Evolutionary conservation across 2,329 filamentous ascomycete genomes (phyloP).

Genomic region (Cercospora brassicicola): DNA sequence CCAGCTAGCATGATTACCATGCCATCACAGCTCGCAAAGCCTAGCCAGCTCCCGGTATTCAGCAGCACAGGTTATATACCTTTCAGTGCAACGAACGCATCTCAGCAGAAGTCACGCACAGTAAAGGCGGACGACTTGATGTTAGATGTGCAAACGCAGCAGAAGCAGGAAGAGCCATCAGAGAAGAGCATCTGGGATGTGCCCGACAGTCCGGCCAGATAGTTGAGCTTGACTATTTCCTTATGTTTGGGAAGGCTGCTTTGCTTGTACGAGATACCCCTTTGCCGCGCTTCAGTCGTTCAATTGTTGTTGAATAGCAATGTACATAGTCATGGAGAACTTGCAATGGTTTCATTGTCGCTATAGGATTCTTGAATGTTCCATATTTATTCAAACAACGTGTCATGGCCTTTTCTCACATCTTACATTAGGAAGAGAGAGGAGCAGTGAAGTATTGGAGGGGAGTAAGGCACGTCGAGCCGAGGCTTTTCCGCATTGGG

Average conservation of each 20-base stretch:
- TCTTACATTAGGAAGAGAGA: background rate
- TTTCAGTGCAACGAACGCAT: conserved; percentile 28
- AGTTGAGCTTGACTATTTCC: background rate
- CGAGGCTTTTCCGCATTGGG: background rate
- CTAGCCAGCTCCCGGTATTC: conserved; percentile 30
- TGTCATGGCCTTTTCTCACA: background rate
- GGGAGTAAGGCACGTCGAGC: background rate
- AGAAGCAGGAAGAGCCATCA: conserved; percentile 5
- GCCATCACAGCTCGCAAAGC: background rate
- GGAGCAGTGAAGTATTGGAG: background rate
- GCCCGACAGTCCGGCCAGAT: conserved; percentile 45
- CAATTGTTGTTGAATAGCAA: background rate
- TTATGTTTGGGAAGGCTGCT: conserved; percentile 11
- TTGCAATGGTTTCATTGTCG: background rate
- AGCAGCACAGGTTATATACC: conserved; percentile 39
- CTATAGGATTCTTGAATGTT: background rate
- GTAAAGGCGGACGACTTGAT: background rate
- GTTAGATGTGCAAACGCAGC: background rate
- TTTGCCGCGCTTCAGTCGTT: background rate
- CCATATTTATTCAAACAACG: background rate
- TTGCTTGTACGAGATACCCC: conserved; percentile 9
- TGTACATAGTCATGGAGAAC: background rate
- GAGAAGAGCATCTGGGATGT: conserved; percentile 47
- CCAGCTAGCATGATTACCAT: background rate
- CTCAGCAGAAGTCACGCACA: conserved; percentile 2